Base-by-base conservation (phyloP, 202 grass and related monocot genomes). In the Zizania palustris region DNA sequence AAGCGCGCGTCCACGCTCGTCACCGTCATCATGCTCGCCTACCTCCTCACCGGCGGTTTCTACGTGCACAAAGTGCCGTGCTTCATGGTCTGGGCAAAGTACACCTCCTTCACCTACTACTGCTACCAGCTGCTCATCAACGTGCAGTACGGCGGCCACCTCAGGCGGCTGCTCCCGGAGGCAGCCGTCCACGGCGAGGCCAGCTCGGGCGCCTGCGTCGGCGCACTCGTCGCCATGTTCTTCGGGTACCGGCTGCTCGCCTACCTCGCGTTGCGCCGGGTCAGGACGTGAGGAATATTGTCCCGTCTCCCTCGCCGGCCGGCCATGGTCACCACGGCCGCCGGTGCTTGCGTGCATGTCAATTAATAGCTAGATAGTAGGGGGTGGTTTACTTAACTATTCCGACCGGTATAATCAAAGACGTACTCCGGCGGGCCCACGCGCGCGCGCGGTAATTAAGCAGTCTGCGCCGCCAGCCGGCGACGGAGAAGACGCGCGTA, bases 101-200 rank as follows among this genome's bases (percentile, higher is more conserved):
- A 99, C 77, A 86, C 81, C 45, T 95, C 92, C 0, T 99, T 99
- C 75, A 99, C 96, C 5, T 99, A 93, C 82, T 99, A 99, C 76
- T 83, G 96, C 81, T 99, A 92, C 75, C 82, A 83, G 41, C 72
- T 99, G 18, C 85, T 99, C 60, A 89, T 99, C 74, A 66, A 53
- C 41, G 87, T 99, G 54, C 96, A 99, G 80, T 99, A 99, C 60
- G 80, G 18, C 11, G 87, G 85, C 0, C 60, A 79, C 41, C 65
- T 72, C 1, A 8, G 5, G 0, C 36, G 41, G 0, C 45, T 69
- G 8, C 77, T 86, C 38, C 71, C 79, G 67, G 11, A 44, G 10
- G 91, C 73, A 5, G 50, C 15, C 1, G 44, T 59, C 35, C 43
- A 44, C 5, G 80, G 80, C 0, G 84, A 88, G 66, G 87, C 84